Conservation (phyloP, 2,329 filamentous ascomycete genomes). For the Rasamsonia emersonii region DNA sequence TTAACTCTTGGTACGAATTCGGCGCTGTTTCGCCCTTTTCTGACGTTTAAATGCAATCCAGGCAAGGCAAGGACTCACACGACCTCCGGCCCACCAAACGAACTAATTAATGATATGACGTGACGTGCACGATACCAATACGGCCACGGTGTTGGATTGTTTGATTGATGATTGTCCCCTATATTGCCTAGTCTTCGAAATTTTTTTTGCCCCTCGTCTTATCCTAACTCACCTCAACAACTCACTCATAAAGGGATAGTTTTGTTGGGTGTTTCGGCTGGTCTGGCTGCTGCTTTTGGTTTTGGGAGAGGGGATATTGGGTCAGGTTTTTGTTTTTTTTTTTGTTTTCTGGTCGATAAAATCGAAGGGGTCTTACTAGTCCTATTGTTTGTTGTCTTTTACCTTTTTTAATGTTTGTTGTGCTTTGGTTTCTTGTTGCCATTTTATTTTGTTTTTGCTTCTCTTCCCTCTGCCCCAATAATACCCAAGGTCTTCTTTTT, state of each 20-base stretch:
- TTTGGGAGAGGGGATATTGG: no score
- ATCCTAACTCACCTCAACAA: no score
- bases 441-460: background rate
- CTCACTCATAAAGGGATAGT: no score
- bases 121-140: conserved; percentile 7
- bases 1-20: conserved; percentile 1
- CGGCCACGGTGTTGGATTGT: no score
- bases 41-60: conserved; percentile 11
- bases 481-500: no score
- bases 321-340: background rate
- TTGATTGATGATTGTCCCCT: no score
- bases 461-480: no score
- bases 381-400: background rate
- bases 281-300: no score
- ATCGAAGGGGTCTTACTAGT: background rate
- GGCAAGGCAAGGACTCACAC: conserved; percentile 38
- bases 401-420: background rate
- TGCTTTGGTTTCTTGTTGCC: background rate
- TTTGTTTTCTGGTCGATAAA: background rate
- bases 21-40: conserved; percentile 1
- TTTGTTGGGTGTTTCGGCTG: no score
- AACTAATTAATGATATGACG: conserved; percentile 3
- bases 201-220: no score
- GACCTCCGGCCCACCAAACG: conserved; percentile 25
- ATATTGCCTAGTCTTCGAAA: no score